Evolutionary conservation across 768 basidiomycete genomes (phyloP).

Genomic region (Psilocybe subaeruginosa): DNA sequence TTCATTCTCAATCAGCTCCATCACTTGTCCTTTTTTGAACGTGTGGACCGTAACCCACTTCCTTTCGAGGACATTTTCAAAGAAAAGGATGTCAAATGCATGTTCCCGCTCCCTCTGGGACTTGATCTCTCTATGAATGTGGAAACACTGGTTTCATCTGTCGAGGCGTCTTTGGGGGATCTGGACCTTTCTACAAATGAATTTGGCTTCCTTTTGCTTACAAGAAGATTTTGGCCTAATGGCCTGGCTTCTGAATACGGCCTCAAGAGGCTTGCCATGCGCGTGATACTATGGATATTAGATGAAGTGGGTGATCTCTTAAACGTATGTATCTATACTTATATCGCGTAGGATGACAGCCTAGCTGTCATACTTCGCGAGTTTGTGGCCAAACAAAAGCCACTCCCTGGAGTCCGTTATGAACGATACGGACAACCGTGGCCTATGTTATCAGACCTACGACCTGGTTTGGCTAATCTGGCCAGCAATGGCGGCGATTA

Average conservation of each 20-base stretch:
- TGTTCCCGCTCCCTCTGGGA: slow-evolving; percentile 70
- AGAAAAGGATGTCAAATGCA: slow-evolving; percentile 44
- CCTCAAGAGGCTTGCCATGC: slow-evolving; percentile 58
- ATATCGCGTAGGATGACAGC: slow-evolving; percentile 56
- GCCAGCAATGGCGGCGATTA: slow-evolving; percentile 73
- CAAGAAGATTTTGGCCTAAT: slow-evolving; percentile 74
- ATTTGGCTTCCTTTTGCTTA: slow-evolving; percentile 69
- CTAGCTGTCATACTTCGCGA: slow-evolving; percentile 69
- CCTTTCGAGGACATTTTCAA: slow-evolving; percentile 36
- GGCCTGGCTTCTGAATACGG: slow-evolving; percentile 75
- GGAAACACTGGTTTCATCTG: slow-evolving; percentile 68
- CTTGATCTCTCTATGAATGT: slow-evolving; percentile 75
- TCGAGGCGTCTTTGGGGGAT: slow-evolving; percentile 73
- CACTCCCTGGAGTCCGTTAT: slow-evolving; percentile 67
- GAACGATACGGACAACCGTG: slow-evolving; percentile 49
- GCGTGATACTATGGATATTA: slow-evolving; percentile 71
- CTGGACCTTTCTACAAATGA: slow-evolving; percentile 78
- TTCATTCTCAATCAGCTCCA: slow-evolving; percentile 62
- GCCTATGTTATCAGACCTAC: slow-evolving; percentile 47
- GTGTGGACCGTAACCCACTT: slow-evolving; percentile 39
- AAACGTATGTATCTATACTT: not conserved
- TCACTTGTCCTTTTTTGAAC: slow-evolving; percentile 62
- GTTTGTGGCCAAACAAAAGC: slow-evolving; percentile 59
- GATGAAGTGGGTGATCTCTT: slow-evolving; percentile 54
- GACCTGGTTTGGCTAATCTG: slow-evolving; percentile 40